phyloP scores from a whole-genome alignment of 768 basidiomycete genomes.

The Podaxis sp. region DNA sequence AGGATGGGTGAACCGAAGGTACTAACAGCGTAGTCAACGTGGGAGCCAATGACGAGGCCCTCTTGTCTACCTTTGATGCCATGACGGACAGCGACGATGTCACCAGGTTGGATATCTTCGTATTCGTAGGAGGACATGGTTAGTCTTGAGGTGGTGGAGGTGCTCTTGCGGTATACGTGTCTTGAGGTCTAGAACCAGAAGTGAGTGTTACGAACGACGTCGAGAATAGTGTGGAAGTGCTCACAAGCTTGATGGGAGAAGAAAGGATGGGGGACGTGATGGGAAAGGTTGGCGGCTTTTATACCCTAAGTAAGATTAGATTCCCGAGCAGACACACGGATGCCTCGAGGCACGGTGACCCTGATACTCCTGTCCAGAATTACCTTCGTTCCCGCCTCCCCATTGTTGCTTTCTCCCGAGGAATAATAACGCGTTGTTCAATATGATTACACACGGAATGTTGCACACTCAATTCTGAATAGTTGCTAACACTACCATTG shows the following conservation, averaged over 20 bases:
- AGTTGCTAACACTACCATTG: not conserved
- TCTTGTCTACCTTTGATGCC: slow-evolving; percentile 61
- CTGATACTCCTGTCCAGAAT: slow-evolving; percentile 8
- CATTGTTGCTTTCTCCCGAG: not conserved
- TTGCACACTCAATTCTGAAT: not conserved
- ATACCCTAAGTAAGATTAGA: slow-evolving; percentile 19
- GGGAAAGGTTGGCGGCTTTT: slow-evolving; percentile 17
- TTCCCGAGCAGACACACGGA: slow-evolving; percentile 20
- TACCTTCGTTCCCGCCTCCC: slow-evolving; percentile 6
- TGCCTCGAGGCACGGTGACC: slow-evolving; percentile 44
- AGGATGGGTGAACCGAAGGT: not conserved
- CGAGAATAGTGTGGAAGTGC: slow-evolving; percentile 1
- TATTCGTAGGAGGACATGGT: slow-evolving; percentile 17
- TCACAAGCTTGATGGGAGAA: slow-evolving; percentile 14
- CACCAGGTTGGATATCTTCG: slow-evolving; percentile 54
- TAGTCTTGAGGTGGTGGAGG: slow-evolving; percentile 3
- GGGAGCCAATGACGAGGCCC: slow-evolving; percentile 76
- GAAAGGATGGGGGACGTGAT: slow-evolving; percentile 15
- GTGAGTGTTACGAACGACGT: not conserved
- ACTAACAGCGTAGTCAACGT: slow-evolving; percentile 66
- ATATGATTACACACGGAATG: not conserved
- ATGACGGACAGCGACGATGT: slow-evolving; percentile 74
- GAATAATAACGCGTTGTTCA: not conserved
- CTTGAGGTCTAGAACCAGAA: slow-evolving; percentile 4
- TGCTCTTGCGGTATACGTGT: not conserved